Base-by-base conservation (phyloP, 2,329 filamentous ascomycete genomes). In the Lomentospora prolificans region DNA sequence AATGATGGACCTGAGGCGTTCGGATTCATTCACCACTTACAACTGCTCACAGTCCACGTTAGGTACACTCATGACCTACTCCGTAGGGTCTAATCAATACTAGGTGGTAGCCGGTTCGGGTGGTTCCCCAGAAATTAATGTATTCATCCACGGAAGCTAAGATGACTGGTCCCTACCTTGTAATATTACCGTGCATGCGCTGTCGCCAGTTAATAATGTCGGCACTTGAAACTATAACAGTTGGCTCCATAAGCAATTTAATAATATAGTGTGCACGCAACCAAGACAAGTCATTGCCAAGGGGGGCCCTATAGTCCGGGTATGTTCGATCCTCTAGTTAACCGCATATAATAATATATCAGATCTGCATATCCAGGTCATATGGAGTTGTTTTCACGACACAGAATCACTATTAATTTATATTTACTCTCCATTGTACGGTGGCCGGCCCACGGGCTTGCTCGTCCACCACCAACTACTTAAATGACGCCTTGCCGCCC, bases 1-100 rank as follows among this genome's bases (percentile, higher is more conserved):
- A 70, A 80, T 51, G 78, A 76, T 12, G 77, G 77, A 0, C 77
- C 76, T 0, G 67, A 73, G 48, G 69, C 69, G 0, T 79, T 80
- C 59, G 75, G 74, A 12, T 72, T 77, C n/a, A n/a, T n/a, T 58
- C 64, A 70, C 3, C 71, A 78, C 50, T 59, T 80, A 22, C n/a
- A n/a, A n/a, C n/a, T n/a, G n/a, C n/a, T n/a, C n/a, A n/a, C n/a
- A n/a, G n/a, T n/a, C n/a, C n/a, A n/a, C n/a, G n/a, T n/a, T n/a
- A n/a, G n/a, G n/a, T n/a, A n/a, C n/a, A n/a, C n/a, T n/a, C n/a
- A n/a, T n/a, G n/a, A n/a, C n/a, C n/a, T 36, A 36, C 31, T 2
- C 33, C 12, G 5, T 39, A 41, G 36, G 19, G 12, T 3, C 19
- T 2, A 17, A 6, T 17, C n/a, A 19, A 41, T 14, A 41, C n/a